Conservation (phyloP, 306 rosid species). For the Begonia masoniana region DNA sequence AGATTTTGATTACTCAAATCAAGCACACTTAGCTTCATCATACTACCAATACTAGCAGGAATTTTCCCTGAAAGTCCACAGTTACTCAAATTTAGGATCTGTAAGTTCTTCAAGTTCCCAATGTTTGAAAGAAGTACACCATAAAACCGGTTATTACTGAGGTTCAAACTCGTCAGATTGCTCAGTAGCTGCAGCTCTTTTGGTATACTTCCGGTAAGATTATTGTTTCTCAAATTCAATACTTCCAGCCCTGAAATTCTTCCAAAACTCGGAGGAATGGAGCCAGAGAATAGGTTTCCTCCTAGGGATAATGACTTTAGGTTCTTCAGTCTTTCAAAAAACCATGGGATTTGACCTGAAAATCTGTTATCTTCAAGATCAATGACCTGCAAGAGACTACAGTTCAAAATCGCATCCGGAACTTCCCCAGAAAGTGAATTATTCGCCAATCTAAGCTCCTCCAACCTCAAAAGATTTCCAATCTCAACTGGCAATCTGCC, state of each 20-base stretch:
- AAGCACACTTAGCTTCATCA: constrained; percentile 49
- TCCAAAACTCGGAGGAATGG: constrained; percentile 40
- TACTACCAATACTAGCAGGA: constrained; percentile 43
- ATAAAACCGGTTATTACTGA: constrained; percentile 51
- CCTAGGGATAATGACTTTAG: constrained; percentile 43
- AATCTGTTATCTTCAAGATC: constrained; percentile 48
- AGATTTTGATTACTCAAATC: constrained; percentile 72
- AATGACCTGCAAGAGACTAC: constrained; percentile 36
- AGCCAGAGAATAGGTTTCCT: constrained; percentile 35
- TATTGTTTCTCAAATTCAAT: constrained; percentile 45
- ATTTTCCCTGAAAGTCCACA: constrained; percentile 56
- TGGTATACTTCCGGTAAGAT: constrained; percentile 43
- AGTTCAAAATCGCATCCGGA: constrained; percentile 40
- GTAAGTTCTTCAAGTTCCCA: constrained; percentile 41
- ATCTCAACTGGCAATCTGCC: constrained; percentile 35
- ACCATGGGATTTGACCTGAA: constrained; percentile 36
- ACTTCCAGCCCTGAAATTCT: constrained; percentile 31
- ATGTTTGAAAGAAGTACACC: constrained; percentile 26
- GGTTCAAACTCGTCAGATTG: constrained; percentile 50
- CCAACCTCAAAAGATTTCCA: constrained; percentile 33
- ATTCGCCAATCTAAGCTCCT: constrained; percentile 31
- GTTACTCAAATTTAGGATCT: constrained; percentile 48
- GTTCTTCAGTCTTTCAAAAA: constrained; percentile 28
- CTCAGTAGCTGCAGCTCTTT: constrained; percentile 33
- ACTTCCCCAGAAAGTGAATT: constrained; percentile 46